Evolutionary conservation across 345 rosid genomes (phyloP), one percentile per base, ranked within the genome.

Genomic region (Eucalyptus viminalis): DNA sequence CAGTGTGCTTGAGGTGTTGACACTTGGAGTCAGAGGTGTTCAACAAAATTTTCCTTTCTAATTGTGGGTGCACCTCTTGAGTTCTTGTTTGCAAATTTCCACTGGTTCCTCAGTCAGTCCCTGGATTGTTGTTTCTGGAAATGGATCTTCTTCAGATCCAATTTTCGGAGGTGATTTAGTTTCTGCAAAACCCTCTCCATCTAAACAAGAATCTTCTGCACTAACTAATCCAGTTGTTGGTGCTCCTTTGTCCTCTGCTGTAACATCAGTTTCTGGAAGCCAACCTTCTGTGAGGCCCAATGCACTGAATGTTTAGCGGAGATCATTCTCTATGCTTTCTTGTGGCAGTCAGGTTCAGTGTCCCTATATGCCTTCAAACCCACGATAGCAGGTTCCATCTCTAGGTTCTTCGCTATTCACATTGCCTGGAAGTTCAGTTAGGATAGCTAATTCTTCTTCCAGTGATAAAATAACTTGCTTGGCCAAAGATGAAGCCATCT

Each of bases 401-500:
- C 96, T 93, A 91, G 92, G 92, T 92, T 91, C 96, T 83, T 86
- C 94, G 43, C 88, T 95, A 27, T 87, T 90, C 89, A 86, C 92
- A 83, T 91, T 95, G 45, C 89, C 98, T 90, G 96, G 92, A 53
- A 83, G 56, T 92, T 94, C 96, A 53, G 94, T 80, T 89, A 98
- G 94, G 81, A 90, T 87, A 91, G 95, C 90, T 87, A 94, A 90
- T 93, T 92, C 97, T 80, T 34, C 89, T 65, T 90, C 97, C 72
- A 93, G 92, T 87, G 93, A 91, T 89, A 92, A 94, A 51, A 96
- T 95, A 94, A 92, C 90, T 91, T 90, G 92, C 92, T 9, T 97
- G 99, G 99, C 97, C 98, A 88, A 98, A 95, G 93, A 95, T 98
- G 97, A 98, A 95, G 90, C 94, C 94, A 89, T 91, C 96, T 53